Evolutionary conservation across 2,329 filamentous ascomycete genomes (phyloP), one percentile per base, ranked within the genome.

Genomic region (Botrytis deweyae): DNA sequence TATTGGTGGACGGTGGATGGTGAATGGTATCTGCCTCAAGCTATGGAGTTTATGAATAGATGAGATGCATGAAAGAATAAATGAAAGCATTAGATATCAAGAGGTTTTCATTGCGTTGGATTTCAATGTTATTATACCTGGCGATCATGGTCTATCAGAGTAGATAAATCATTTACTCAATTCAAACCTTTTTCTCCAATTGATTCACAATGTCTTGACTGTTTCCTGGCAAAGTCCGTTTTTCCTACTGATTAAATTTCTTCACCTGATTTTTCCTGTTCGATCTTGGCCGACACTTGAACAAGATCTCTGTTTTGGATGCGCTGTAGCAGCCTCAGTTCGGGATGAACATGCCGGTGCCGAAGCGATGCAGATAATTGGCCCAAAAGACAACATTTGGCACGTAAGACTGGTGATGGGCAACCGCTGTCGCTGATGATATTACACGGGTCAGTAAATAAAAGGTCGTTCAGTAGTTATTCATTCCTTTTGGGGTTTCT

Each of bases 11-110:
- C 29, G n/a, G 4, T 33, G 22, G 46, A 49, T 25, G 52, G 20
- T 40, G 49, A 40, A 33, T 25, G 22, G 7, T n/a, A 22, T 52
- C 44, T 44, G 6, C 8, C 49, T 61, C 59, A 40, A 58, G 63
- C 52, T 25, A 59, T 68, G 40, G 63, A 68, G 22, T 61, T 67
- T 68, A 59, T 72, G 59, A 33, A 22, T 38, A 63, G 61, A 72
- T 22, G 33, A 52, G n/a, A 65, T 66, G 44, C 33, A 36, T 33
- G 25, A 55, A 65, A 44, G 44, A 65, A 55, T 5, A 40, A 40
- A 72, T 33, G 33, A 52, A n/a, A 25, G 36, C 59, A 66, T 65
- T 63, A 52, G 59, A 33, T 55, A 52, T 55, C 36, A 40, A 40
- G 63, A 38, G 36, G 22, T 29, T 38, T 42, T 33, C 25, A 42